A percentile compares a stretch with the other conserved stretches of the same genome.
Conservation (phyloP, 73 alveolate species). For the Stentor coeruleus region DNA sequence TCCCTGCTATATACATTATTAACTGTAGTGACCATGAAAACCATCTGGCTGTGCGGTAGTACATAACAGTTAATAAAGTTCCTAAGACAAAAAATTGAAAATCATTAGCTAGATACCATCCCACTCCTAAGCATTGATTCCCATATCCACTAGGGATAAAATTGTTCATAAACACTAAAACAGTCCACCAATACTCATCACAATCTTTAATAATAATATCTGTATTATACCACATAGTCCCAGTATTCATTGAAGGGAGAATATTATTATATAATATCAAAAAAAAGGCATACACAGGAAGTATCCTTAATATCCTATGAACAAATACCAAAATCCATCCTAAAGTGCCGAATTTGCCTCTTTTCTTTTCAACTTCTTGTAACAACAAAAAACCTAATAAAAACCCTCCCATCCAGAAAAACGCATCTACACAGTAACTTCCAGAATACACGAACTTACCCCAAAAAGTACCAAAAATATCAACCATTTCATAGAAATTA, state of each 20-base stretch:
- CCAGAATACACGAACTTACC: constrained; percentile 12
- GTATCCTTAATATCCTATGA: neutral
- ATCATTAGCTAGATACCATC: constrained; percentile 27
- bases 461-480: neutral
- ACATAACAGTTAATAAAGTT: neutral
- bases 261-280: neutral
- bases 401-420: constrained; percentile 49
- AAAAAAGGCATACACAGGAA: neutral
- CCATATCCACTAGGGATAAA: constrained; percentile 27
- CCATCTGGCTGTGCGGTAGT: constrained; percentile 12
- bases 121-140: constrained; percentile 26
- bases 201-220: constrained; percentile 2
- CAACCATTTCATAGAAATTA: neutral
- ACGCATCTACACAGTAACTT: constrained; percentile 35
- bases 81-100: constrained; percentile 20
- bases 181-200: constrained; percentile 42
- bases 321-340: neutral
- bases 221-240: constrained; percentile 8
- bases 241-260: neutral
- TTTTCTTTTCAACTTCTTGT: neutral
- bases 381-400: constrained; percentile 28
- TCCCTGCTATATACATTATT: neutral
- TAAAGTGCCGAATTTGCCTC: neutral
- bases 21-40: neutral
- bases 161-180: constrained; percentile 34